Conservation (phyloP, 2,329 filamentous ascomycete species). For the Xylariaceae sp. region DNA sequence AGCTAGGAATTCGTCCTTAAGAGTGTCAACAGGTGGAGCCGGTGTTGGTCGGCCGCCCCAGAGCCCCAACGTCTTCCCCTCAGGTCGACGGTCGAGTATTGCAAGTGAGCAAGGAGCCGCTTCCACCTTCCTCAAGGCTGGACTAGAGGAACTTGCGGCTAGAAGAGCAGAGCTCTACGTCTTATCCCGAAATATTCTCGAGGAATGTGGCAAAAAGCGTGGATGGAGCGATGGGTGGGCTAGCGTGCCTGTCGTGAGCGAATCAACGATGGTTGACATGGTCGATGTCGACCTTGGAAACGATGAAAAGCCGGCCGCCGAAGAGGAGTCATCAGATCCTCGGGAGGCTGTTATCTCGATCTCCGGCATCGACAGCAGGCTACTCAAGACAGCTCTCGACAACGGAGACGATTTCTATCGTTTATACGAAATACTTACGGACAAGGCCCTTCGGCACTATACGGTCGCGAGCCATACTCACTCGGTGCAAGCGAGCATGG, state of each 20-base stretch:
- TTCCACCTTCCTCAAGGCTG: conserved; percentile 59
- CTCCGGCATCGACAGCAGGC: conserved; percentile 56
- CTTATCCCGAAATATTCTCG: conserved; percentile 77
- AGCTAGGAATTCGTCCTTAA: conserved; percentile 64
- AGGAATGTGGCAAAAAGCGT: conserved; percentile 69
- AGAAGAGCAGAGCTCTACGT: conserved; percentile 80
- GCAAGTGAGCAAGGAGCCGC: conserved; percentile 46
- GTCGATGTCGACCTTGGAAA: conserved; percentile 61
- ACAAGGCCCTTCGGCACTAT: conserved; percentile 81
- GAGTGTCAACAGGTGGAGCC: conserved; percentile 40
- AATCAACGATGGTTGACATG: conserved; percentile 50
- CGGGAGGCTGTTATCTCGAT: conserved; percentile 33
- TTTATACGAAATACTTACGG: conserved; percentile 76
- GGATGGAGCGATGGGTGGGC: conserved; percentile 81
- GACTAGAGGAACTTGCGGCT: conserved; percentile 80
- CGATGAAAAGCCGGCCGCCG: conserved; percentile 39
- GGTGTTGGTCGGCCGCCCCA: conserved; percentile 40
- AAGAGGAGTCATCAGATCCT: conserved; percentile 21
- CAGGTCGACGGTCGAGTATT: conserved; percentile 46
- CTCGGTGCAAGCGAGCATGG: conserved; percentile 75
- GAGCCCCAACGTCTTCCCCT: conserved; percentile 59
- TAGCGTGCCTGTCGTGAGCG: conserved; percentile 55
- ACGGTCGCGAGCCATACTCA: conserved; percentile 77
- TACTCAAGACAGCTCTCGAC: conserved; percentile 63
- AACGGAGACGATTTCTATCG: conserved; percentile 66